Evolutionary conservation across 495 filamentous ascomycete species (phyloP).

Genomic region (Neurospora sp.): DNA sequence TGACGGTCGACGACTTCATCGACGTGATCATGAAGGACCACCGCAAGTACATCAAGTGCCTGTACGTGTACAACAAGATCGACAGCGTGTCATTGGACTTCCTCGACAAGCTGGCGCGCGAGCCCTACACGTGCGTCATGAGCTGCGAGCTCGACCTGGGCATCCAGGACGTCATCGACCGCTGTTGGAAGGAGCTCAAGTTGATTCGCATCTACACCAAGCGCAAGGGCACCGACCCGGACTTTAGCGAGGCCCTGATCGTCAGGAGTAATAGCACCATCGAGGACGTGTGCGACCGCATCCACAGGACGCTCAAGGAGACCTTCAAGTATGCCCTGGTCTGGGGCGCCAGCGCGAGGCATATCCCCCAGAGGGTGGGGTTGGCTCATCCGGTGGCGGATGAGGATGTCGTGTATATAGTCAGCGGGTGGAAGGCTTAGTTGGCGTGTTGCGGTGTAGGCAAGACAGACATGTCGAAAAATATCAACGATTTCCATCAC

Average conservation of each 20-base stretch:
- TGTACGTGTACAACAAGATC: slow-evolving; percentile 99
- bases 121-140: slow-evolving; percentile 94
- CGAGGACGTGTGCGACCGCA: slow-evolving; percentile 94
- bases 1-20: slow-evolving; percentile 96
- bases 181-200: slow-evolving; percentile 89
- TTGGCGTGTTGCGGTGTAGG: not conserved
- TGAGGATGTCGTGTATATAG: slow-evolving; percentile 96
- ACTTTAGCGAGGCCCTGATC: slow-evolving; percentile 89
- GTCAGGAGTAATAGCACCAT: slow-evolving; percentile 79
- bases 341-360: slow-evolving; percentile 91
- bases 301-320: slow-evolving; percentile 92
- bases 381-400: slow-evolving; percentile 79
- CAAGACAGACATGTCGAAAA: not conserved
- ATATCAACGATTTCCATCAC: not conserved
- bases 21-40: slow-evolving; percentile 98
- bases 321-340: slow-evolving; percentile 98
- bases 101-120: slow-evolving; percentile 81
- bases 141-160: slow-evolving; percentile 94
- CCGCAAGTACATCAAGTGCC: slow-evolving; percentile 88
- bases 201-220: slow-evolving; percentile 96
- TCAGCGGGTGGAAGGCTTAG: slow-evolving; percentile 61
- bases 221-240: slow-evolving; percentile 82
- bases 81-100: slow-evolving; percentile 90
- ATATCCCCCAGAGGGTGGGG: slow-evolving; percentile 90
- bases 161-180: slow-evolving; percentile 90